These are phyloP conservation scores for Sedum album DNA, from an alignment of 164 flowering plant genomes.

Conservation along the genomic window DNA sequence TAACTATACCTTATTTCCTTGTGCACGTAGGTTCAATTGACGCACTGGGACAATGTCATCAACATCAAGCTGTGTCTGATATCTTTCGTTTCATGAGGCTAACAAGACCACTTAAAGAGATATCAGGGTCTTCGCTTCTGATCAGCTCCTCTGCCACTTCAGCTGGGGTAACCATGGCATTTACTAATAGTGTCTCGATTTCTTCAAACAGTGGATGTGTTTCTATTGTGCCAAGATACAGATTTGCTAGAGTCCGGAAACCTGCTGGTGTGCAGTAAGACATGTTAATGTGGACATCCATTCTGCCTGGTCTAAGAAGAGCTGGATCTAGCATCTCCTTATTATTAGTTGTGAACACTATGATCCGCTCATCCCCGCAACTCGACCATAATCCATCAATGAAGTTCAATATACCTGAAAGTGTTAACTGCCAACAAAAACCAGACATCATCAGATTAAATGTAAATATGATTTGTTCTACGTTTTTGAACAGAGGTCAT, in stretches of 20 bases:
- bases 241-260: conserved; percentile 31
- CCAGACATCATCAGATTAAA: neutral
- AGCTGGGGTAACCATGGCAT: conserved; percentile 38
- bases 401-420: conserved; percentile 47
- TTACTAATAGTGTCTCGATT: conserved; percentile 22
- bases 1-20: too few species aligned
- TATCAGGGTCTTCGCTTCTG: conserved; percentile 39
- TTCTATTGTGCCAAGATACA: conserved; percentile 25
- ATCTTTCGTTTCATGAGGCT: conserved; percentile 27
- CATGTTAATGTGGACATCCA: conserved; percentile 61
- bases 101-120: conserved; percentile 27
- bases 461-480: too few species aligned
- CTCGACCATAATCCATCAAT: conserved; percentile 60
- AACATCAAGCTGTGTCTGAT: neutral
- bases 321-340: conserved; percentile 43
- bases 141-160: conserved; percentile 50
- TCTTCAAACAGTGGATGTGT: conserved; percentile 16
- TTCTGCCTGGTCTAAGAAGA: conserved; percentile 45
- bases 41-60: too few species aligned
- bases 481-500: too few species aligned
- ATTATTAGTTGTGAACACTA: conserved; percentile 51
- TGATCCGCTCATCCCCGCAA: conserved; percentile 56
- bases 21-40: too few species aligned
- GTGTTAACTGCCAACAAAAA: conserved; percentile 26
- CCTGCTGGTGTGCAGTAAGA: conserved; percentile 32